Conservation (phyloP, 2,329 filamentous ascomycete species). For the Raffaelea arxii region DNA sequence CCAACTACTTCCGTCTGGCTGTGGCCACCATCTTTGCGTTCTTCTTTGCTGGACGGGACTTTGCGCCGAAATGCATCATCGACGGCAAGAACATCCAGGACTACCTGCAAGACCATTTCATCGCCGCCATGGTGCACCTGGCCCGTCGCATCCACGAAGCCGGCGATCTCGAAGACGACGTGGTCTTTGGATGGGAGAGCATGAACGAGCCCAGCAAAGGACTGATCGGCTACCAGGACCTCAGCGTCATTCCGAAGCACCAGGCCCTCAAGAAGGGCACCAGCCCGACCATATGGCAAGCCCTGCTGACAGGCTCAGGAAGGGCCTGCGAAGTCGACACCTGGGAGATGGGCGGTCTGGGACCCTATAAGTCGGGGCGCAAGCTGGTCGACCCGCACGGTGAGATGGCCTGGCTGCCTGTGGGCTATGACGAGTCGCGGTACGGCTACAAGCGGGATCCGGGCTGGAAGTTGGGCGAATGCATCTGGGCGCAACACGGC, state of each 20-base stretch:
- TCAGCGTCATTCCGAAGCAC: slow-evolving; percentile 72
- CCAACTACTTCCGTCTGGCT: slow-evolving; percentile 84
- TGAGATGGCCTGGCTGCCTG: slow-evolving; percentile 71
- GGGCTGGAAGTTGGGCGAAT: slow-evolving; percentile 87
- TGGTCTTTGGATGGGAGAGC: slow-evolving; percentile 92
- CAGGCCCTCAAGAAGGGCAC: slow-evolving; percentile 90
- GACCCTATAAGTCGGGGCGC: slow-evolving; percentile 80
- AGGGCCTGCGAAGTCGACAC: slow-evolving; percentile 81
- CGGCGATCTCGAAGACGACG: slow-evolving; percentile 74
- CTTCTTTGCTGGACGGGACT: slow-evolving; percentile 84
- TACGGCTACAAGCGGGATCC: slow-evolving; percentile 88
- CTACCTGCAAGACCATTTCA: slow-evolving; percentile 80
- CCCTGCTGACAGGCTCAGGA: slow-evolving; percentile 83
- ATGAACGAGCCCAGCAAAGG: slow-evolving; percentile 93
- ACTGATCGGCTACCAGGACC: slow-evolving; percentile 71
- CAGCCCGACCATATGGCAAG: slow-evolving; percentile 88
- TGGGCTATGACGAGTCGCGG: slow-evolving; percentile 71
- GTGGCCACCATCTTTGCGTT: slow-evolving; percentile 88
- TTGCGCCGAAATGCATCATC: slow-evolving; percentile 92
- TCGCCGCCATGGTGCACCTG: slow-evolving; percentile 69
- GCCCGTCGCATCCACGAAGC: slow-evolving; percentile 81
- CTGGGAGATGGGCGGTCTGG: slow-evolving; percentile 90
- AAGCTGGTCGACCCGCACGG: slow-evolving; percentile 81
- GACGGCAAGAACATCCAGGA: slow-evolving; percentile 91
- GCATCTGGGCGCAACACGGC: slow-evolving; percentile 93